Evolutionary conservation across 23 red algal genomes (phyloP).

Genomic region (Gracilariopsis chorda): DNA sequence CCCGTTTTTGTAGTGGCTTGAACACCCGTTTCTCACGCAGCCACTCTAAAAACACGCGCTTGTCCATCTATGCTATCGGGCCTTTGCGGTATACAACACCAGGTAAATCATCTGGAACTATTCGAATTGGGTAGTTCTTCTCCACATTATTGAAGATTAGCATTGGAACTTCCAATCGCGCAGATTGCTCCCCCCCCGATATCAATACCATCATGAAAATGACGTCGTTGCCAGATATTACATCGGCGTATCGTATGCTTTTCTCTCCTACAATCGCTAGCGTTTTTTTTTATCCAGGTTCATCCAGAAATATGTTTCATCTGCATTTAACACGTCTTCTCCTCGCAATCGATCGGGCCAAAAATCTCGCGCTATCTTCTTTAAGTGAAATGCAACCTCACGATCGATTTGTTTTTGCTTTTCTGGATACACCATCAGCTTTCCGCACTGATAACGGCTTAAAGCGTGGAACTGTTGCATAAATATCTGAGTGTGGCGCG

Average conservation of each 20-base stretch:
- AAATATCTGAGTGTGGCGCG: neutral
- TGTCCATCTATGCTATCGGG: conserved; percentile 43
- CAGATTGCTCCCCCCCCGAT: neutral
- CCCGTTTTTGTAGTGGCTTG: neutral
- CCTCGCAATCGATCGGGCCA: neutral
- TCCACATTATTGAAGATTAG: conserved; percentile 26
- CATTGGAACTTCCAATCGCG: neutral
- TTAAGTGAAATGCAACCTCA: neutral
- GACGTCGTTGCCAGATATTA: neutral
- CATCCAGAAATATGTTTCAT: conserved; percentile 31
- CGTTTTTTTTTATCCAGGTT: conserved; percentile 39
- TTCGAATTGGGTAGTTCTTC: neutral
- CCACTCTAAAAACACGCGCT: neutral
- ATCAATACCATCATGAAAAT: neutral
- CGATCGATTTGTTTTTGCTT: conserved; percentile 1
- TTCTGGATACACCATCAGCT: neutral
- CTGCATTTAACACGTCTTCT: conserved; percentile 16
- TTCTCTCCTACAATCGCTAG: conserved; percentile 1
- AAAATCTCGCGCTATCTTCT: neutral
- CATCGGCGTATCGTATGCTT: conserved; percentile 21
- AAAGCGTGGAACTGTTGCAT: neutral
- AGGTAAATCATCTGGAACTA: neutral
- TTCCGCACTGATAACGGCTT: neutral
- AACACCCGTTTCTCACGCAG: neutral
- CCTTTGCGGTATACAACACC: conserved; percentile 9